A percentile compares a stretch with the other conserved stretches of the same genome.
Evolutionary conservation across 352 stramenopile species (phyloP).

Genomic region (Phytophthora vignae): DNA sequence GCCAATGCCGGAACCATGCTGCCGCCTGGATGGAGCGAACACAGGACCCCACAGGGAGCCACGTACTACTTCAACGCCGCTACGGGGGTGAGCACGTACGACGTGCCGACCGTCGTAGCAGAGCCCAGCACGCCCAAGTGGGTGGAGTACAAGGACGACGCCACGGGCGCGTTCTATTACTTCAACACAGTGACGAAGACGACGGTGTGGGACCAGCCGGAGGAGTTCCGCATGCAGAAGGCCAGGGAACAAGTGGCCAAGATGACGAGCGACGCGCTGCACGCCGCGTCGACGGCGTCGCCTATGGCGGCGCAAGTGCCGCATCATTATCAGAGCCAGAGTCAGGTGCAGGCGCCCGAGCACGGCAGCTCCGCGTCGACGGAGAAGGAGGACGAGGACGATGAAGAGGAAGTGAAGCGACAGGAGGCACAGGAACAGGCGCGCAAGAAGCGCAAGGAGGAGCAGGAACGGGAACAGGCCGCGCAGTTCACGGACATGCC

Average conservation of each 20-base stretch:
- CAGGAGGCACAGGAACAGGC: slow-evolving; percentile 33
- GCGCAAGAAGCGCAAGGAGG: slow-evolving; percentile 52
- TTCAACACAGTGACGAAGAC: slow-evolving; percentile 79
- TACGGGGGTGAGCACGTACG: slow-evolving; percentile 74
- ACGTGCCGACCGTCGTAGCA: slow-evolving; percentile 27
- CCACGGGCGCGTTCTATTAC: slow-evolving; percentile 79
- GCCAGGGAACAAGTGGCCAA: slow-evolving; percentile 74
- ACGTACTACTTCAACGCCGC: slow-evolving; percentile 71
- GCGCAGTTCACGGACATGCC: slow-evolving; percentile 60
- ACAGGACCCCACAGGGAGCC: slow-evolving; percentile 58
- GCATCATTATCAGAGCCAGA: no score
- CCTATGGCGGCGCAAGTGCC: slow-evolving; percentile 5
- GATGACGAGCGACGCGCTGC: slow-evolving; percentile 53
- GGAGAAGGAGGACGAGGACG: slow-evolving; percentile 41
- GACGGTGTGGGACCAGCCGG: slow-evolving; percentile 84
- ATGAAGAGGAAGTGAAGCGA: slow-evolving; percentile 39
- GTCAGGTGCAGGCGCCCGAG: background rate
- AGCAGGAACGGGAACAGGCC: slow-evolving; percentile 48
- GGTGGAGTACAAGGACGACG: slow-evolving; percentile 84
- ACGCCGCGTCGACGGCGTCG: slow-evolving; percentile 11
- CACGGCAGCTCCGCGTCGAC: slow-evolving; percentile 11
- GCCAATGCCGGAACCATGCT: slow-evolving; percentile 20
- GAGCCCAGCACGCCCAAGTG: slow-evolving; percentile 39
- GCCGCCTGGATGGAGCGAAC: slow-evolving; percentile 70
- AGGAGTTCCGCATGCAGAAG: slow-evolving; percentile 81